Conservation (phyloP, 2,329 filamentous ascomycete genomes). For the Phoma herbarum region DNA sequence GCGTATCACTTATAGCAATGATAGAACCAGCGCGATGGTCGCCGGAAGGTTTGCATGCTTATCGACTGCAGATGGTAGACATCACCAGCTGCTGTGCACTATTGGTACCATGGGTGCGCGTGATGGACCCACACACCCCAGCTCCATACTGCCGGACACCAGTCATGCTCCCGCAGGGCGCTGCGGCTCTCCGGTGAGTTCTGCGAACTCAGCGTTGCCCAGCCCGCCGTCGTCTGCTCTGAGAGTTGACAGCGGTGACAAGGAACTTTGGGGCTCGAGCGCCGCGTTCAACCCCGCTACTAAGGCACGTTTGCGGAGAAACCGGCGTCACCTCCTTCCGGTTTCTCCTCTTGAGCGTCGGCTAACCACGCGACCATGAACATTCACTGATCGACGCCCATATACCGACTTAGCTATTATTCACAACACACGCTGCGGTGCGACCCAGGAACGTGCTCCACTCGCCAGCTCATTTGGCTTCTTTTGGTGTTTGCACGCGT, state of each 20-base stretch:
- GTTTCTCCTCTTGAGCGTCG: constrained; percentile 34
- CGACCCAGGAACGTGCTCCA: constrained; percentile 42
- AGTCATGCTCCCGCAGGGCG: constrained; percentile 17
- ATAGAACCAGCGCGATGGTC: constrained; percentile 39
- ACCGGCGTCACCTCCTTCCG: constrained; percentile 27
- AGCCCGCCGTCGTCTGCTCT: constrained; percentile 17
- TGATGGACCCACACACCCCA: constrained; percentile 29
- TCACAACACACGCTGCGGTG: constrained; percentile 31
- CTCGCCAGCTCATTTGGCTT: constrained; percentile 30
- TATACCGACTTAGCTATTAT: constrained; percentile 20
- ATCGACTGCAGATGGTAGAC: constrained; percentile 29
- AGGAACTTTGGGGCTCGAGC: neutral
- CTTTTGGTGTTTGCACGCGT: constrained; percentile 33
- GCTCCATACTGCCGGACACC: constrained; percentile 10
- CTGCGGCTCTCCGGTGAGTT: constrained; percentile 20
- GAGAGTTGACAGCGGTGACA: constrained; percentile 6
- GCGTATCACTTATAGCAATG: constrained; percentile 10
- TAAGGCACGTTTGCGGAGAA: constrained; percentile 25
- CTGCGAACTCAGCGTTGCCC: constrained; percentile 25
- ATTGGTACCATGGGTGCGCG: constrained; percentile 26
- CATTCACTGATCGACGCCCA: constrained; percentile 35
- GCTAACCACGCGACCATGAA: constrained; percentile 40
- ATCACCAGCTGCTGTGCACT: constrained; percentile 29
- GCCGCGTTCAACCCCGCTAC: constrained; percentile 19
- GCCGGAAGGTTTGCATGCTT: constrained; percentile 44